These are phyloP conservation scores for Lasiosphaeria miniovina DNA, from an alignment of 495 filamentous ascomycete species.

Conservation along the genomic window DNA sequence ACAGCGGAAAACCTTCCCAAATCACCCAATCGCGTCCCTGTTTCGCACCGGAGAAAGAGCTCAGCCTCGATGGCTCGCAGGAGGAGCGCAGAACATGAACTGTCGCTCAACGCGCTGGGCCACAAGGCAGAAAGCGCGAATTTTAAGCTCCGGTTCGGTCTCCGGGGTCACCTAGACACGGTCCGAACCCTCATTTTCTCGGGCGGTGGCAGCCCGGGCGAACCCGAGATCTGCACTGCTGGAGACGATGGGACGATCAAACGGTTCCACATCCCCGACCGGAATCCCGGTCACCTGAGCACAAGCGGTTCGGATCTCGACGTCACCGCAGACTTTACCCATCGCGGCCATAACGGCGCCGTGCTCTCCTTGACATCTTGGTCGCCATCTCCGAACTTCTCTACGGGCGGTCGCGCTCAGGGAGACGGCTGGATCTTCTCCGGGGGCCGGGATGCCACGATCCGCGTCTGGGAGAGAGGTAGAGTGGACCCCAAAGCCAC, in stretches of 20 bases:
- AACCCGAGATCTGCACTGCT: constrained; percentile 94
- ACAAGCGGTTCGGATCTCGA: constrained; percentile 70
- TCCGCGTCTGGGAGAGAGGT: constrained; percentile 92
- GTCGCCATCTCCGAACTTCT: constrained; percentile 78
- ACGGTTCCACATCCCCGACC: constrained; percentile 88
- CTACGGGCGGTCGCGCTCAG: constrained; percentile 76
- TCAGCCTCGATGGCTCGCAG: constrained; percentile 60
- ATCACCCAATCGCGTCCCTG: constrained; percentile 69
- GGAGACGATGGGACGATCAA: constrained; percentile 96
- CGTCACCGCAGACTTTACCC: constrained; percentile 88
- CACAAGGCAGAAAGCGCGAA: constrained; percentile 59
- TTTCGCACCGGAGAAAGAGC: constrained; percentile 76
- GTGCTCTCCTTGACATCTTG: constrained; percentile 85
- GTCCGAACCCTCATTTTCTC: constrained; percentile 93
- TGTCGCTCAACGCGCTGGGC: constrained; percentile 43
- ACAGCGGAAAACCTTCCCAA: constrained; percentile 76
- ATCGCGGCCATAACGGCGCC: constrained; percentile 86
- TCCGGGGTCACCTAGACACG: constrained; percentile 90
- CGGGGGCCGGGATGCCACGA: constrained; percentile 88
- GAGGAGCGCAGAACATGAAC: constrained; percentile 54
- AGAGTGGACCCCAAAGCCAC: constrained; percentile 94
- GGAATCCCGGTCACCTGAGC: constrained; percentile 51
- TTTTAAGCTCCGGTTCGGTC: constrained; percentile 90
- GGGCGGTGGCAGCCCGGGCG: constrained; percentile 86
- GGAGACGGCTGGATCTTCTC: constrained; percentile 98